phyloP scores from a whole-genome alignment of 352 stramenopile species.

The Pythium coloratum region DNA sequence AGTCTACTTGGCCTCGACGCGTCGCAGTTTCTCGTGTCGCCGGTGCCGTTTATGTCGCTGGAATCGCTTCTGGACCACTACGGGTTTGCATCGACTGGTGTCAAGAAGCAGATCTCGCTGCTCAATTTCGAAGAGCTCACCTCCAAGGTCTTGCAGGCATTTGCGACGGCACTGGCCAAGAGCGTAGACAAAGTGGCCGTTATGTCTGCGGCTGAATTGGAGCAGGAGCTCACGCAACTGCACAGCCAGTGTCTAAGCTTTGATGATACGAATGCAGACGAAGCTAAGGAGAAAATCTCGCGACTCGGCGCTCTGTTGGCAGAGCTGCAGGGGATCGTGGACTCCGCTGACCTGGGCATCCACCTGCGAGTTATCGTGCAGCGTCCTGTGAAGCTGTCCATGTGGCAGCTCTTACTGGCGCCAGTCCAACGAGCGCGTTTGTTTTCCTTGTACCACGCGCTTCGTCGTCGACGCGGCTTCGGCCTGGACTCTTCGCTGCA shows the following conservation, averaged over 20 bases:
- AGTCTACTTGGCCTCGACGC: not conserved
- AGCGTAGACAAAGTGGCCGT: constrained; percentile 6
- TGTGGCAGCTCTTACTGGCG: constrained; percentile 45
- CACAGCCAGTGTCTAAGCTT: not conserved
- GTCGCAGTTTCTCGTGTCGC: constrained; percentile 16
- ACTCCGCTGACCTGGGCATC: constrained; percentile 30
- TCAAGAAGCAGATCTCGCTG: constrained; percentile 37
- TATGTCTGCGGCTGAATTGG: constrained; percentile 27
- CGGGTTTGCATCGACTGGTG: constrained; percentile 24
- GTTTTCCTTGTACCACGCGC: constrained; percentile 33
- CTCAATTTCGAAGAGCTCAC: constrained; percentile 24
- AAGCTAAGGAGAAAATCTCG: not conserved
- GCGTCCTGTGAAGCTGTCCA: constrained; percentile 29
- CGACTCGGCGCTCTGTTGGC: constrained; percentile 2
- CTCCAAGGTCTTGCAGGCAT: constrained; percentile 7
- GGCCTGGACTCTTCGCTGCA: not conserved
- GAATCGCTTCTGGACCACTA: constrained; percentile 41
- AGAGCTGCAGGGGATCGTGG: constrained; percentile 21
- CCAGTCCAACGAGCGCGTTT: constrained; percentile 40
- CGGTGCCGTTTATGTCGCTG: constrained; percentile 30
- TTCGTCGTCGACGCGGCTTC: not conserved
- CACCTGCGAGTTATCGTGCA: constrained; percentile 29
- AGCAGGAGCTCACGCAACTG: constrained; percentile 9
- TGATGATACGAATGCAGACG: not conserved
- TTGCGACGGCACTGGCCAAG: constrained; percentile 11